Evolutionary conservation across 768 basidiomycete species (phyloP).

Genomic region (Amylocystis lapponica): DNA sequence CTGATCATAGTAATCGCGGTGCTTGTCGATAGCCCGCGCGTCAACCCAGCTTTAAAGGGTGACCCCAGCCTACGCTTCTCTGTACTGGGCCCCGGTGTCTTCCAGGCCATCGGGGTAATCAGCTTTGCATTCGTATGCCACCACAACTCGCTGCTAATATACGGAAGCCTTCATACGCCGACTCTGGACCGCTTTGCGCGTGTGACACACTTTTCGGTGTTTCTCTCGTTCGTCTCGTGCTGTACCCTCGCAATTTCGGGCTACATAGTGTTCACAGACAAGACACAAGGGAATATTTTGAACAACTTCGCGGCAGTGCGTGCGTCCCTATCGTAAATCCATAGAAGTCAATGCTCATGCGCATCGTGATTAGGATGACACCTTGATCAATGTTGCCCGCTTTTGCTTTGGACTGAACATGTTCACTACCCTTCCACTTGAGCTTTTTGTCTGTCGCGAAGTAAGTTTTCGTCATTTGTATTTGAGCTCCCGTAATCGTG

Average conservation of each 20-base stretch:
- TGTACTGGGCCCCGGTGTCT: slow-evolving; percentile 72
- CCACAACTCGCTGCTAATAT: slow-evolving; percentile 95
- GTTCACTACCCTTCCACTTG: slow-evolving; percentile 96
- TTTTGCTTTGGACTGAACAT: slow-evolving; percentile 95
- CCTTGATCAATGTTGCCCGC: slow-evolving; percentile 91
- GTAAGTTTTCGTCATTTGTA: slow-evolving; percentile 38
- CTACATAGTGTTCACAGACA: slow-evolving; percentile 85
- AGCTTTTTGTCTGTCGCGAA: slow-evolving; percentile 96
- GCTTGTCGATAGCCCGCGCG: slow-evolving; percentile 74
- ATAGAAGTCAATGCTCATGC: not conserved
- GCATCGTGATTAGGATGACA: no score
- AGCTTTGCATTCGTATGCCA: slow-evolving; percentile 97
- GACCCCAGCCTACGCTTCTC: slow-evolving; percentile 70
- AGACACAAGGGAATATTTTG: slow-evolving; percentile 91
- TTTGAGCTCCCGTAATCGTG: not conserved
- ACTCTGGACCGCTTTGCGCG: slow-evolving; percentile 90
- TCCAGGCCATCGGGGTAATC: slow-evolving; percentile 97
- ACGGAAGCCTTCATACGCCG: slow-evolving; percentile 87
- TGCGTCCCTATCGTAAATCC: slow-evolving; percentile 2
- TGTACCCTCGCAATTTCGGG: slow-evolving; percentile 79
- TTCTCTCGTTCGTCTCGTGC: slow-evolving; percentile 80
- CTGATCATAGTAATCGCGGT: slow-evolving; percentile 86
- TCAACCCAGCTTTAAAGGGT: slow-evolving; percentile 69
- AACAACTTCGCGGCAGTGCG: slow-evolving; percentile 85
- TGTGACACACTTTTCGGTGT: slow-evolving; percentile 90